Percentiles rank a stretch among this genome's conserved stretches.
These are phyloP conservation scores for Kodamaea neixiangensis DNA, from an alignment of 805 yeast species.

Conservation along the genomic window DNA sequence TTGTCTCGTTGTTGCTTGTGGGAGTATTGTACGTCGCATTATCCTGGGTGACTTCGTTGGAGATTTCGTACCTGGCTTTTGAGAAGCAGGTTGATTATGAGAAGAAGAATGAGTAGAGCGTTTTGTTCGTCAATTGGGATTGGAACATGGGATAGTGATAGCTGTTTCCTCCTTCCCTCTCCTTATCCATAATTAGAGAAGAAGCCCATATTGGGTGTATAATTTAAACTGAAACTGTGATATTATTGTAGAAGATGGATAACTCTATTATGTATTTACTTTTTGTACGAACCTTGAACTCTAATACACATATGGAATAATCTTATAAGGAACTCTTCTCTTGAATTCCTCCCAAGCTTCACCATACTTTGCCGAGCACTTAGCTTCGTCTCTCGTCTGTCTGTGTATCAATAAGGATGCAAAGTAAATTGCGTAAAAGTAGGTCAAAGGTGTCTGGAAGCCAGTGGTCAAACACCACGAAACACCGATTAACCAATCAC, in stretches of 20 bases:
- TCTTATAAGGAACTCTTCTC: slow-evolving; percentile 79
- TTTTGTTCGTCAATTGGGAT: background rate
- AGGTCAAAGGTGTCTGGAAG: slow-evolving; percentile 75
- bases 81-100: slow-evolving; percentile 63
- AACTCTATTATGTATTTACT: background rate
- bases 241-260: background rate
- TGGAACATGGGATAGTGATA: background rate
- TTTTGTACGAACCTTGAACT: background rate
- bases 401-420: slow-evolving; percentile 82
- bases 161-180: no score
- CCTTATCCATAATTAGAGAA: background rate
- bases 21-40: slow-evolving; percentile 62
- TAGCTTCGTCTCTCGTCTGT: slow-evolving; percentile 87
- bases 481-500: slow-evolving; percentile 91
- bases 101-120: slow-evolving; percentile 45
- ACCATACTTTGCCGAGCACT: slow-evolving; percentile 85
- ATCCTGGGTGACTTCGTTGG: slow-evolving; percentile 67
- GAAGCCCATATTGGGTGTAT: background rate
- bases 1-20: slow-evolving; percentile 64
- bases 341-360: slow-evolving; percentile 85
- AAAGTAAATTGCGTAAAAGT: slow-evolving; percentile 84
- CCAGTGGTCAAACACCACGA: slow-evolving; percentile 95
- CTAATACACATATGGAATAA: slow-evolving; percentile 83
- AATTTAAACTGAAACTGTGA: background rate
- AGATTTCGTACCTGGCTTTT: slow-evolving; percentile 79